Evolutionary conservation across 2,329 filamentous ascomycete species (phyloP), one percentile per base, ranked within the genome.

Genomic region (Fusarium nurragi): DNA sequence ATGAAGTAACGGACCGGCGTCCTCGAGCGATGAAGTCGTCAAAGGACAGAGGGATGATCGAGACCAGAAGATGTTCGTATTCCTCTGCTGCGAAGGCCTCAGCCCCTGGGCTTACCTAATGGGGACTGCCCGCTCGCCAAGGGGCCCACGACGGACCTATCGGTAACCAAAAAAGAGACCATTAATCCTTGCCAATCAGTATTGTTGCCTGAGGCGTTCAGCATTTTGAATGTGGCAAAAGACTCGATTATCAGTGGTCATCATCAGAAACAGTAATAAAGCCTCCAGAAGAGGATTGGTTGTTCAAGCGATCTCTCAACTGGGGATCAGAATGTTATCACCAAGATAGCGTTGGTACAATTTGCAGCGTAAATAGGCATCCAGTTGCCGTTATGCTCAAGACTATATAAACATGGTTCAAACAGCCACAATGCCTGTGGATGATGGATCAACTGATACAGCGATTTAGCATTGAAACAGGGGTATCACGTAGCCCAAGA

Each of bases 51-150:
- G 48, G 51, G 56, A 65, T 60, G 65, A 58, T 54, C 54, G 49
- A 54, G 57, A 68, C 60, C 54, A 67, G 57, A 69, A 60, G 65
- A 50, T 61, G 63, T 63, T 69, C 65, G 63, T 67, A 59, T 64
- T 56, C 52, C 45, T 50, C 66, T 61, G 16, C 40, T 47, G 36
- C 23, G 68, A 56, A 69, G 43, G 54, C 65, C 40, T 61, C 59
- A 71, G 67, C 70, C 70, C 70, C 70, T 72, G 62, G 60, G 68
- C 55, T 72, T 72, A 72, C 68, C 51, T 72, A 72, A 72, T 60
- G 47, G 26, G 40, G 40, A 22, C 26, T 37, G 32, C 39, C 56
- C 52, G 46, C 55, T 37, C 48, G 54, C 60, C 36, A 55, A 60
- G 47, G 45, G 62, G 38, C 60, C 44, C n/a, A n/a, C n/a, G n/a